These are phyloP conservation scores for Mycocentrospora acerina DNA, from an alignment of 2,329 filamentous ascomycete species.

Conservation along the genomic window DNA sequence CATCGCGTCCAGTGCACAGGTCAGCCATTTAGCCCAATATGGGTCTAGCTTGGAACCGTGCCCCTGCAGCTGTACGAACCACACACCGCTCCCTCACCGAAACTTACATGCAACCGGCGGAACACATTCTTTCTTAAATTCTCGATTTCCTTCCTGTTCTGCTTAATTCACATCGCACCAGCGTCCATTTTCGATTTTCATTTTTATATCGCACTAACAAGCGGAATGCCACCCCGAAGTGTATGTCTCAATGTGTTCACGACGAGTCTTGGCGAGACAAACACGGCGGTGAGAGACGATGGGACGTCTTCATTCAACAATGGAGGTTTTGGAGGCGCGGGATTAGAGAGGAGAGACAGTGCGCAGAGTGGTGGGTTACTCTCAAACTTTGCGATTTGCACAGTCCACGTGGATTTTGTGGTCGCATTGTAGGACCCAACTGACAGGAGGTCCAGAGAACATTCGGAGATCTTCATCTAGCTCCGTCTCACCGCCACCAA, in stretches of 20 bases:
- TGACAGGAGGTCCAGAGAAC: constrained; percentile 16
- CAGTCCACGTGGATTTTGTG: background rate
- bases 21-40: constrained; percentile 35
- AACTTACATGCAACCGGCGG: constrained; percentile 26
- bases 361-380: constrained; percentile 27
- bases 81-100: constrained; percentile 42
- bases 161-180: background rate
- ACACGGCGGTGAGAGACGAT: constrained; percentile 30
- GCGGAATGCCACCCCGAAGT: constrained; percentile 38
- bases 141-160: constrained; percentile 15
- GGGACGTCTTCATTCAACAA: constrained; percentile 12
- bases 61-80: constrained; percentile 28
- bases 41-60: constrained; percentile 34
- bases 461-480: constrained; percentile 23
- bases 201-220: background rate
- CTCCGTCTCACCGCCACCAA: constrained; percentile 19
- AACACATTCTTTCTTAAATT: constrained; percentile 28
- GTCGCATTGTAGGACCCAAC: constrained; percentile 4
- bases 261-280: constrained; percentile 30
- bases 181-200: background rate
- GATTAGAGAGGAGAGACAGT: constrained; percentile 30
- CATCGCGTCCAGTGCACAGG: constrained; percentile 28
- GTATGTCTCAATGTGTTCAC: constrained; percentile 42
- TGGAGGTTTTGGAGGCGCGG: background rate
- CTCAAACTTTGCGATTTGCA: background rate